Percentiles rank a stretch among this genome's conserved stretches.
phyloP scores from a whole-genome alignment of 1,284 basidiomycete species.

The Heliocybe sulcata region DNA sequence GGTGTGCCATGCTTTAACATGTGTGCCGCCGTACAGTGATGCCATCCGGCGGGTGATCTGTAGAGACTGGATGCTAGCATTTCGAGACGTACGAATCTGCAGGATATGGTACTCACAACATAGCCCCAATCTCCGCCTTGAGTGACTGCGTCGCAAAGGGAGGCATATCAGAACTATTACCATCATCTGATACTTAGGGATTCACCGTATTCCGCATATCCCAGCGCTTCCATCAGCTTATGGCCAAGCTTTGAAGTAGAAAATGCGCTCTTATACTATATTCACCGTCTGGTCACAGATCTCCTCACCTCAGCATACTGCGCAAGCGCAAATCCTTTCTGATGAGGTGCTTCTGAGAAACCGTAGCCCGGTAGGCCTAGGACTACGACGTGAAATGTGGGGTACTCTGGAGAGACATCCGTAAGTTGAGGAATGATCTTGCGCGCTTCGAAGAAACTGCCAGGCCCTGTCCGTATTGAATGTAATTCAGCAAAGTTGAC shows the following conservation, averaged over 20 bases:
- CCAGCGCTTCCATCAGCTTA: conserved; percentile 17
- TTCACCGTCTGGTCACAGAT: not conserved
- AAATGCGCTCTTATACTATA: too few species aligned
- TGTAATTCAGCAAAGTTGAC: not conserved
- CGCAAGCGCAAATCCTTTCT: conserved; percentile 23
- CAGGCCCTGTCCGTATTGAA: conserved; percentile 63
- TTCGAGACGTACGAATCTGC: not conserved
- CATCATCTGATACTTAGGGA: conserved; percentile 11
- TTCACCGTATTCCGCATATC: conserved; percentile 21
- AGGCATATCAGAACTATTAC: conserved; percentile 18
- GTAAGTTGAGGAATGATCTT: conserved; percentile 47
- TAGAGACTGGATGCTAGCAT: not conserved
- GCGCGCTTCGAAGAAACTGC: conserved; percentile 45
- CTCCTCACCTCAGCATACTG: conserved; percentile 15
- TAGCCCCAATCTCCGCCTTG: conserved; percentile 18
- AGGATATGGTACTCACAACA: conserved; percentile 6
- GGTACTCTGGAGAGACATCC: conserved; percentile 15
- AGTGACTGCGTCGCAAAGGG: conserved; percentile 8
- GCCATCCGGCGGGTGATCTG: conserved; percentile 9
- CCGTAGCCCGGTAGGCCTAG: conserved; percentile 26
- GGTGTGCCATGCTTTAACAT: conserved; percentile 19
- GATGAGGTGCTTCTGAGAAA: conserved; percentile 19
- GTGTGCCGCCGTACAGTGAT: conserved; percentile 10
- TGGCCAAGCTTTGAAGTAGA: conserved; percentile 8
- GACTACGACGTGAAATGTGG: conserved; percentile 4